Base-by-base conservation (phyloP, 2,329 filamentous ascomycete species). In the Beauveria sp. region DNA sequence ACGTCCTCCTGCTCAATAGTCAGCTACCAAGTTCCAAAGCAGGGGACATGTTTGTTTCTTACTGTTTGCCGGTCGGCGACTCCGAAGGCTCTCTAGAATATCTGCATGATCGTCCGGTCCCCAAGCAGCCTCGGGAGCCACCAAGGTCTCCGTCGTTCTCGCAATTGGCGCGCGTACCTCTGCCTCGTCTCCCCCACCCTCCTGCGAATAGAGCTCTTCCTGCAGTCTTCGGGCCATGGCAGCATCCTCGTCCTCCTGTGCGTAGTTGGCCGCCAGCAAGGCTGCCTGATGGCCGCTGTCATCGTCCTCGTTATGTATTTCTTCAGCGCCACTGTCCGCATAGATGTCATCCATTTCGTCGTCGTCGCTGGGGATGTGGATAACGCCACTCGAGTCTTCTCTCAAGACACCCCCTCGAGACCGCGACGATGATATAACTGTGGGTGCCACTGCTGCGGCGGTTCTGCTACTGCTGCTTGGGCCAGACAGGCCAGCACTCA, bases 181-280 rank as follows among this genome's bases (percentile, higher is more conserved):
- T 67, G 87, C 87, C 63, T 77, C 77, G 26, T 72, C 73, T 8
- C 73, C 77, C 34, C 72, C 76, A 24, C 71, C 70, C 8, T 69
- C 75, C 42, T 68, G 82, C 58, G 83, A 82, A 68, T 97, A 98
- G 70, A 96, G 83, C 74, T 99, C 92, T 70, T 99, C 90, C 73
- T 99, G 95, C 63, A 99, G 74, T 62, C 90, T 85, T 72, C 93
- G 86, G 7, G 95, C 95, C 86, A 98, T 93, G 49, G 90, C 93
- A 58, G 91, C 93, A 70, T 99, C 95, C 69, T 96, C 92, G 65
- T 97, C 93, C 66, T 89, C 85, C 58, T 86, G 79, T 18, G 82
- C 84, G 45, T 80, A 75, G 1, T 71, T 70, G 4, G 71, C 75
- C 1, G 73, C 76, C 24, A 74, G 72, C 30, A 74, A 74, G 5